phyloP scores from a whole-genome alignment of 768 basidiomycete species.

The Punctularia strigosozonata region DNA sequence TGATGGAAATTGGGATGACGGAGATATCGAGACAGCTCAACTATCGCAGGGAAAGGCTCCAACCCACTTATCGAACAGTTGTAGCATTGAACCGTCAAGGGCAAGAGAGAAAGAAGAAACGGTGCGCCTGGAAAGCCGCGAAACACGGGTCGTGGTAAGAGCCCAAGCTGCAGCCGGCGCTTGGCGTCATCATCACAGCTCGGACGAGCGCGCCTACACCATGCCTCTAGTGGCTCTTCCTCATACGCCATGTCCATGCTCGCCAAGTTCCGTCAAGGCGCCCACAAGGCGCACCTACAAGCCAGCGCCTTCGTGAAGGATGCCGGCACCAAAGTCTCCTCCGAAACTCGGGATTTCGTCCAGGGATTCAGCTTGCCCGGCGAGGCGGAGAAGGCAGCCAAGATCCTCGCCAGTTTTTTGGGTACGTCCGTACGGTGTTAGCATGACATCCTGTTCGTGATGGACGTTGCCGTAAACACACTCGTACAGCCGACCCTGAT shows the following conservation, averaged over 20 bases:
- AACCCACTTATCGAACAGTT: too few species aligned
- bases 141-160: too few species aligned
- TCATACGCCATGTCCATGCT: constrained; percentile 40
- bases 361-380: constrained; percentile 84
- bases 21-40: too few species aligned
- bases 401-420: constrained; percentile 84
- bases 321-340: constrained; percentile 56
- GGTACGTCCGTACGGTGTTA: constrained; percentile 32
- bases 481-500: constrained; percentile 64
- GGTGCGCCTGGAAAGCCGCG: too few species aligned
- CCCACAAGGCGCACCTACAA: constrained; percentile 72
- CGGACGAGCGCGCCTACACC: too few species aligned
- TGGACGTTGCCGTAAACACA: not conserved
- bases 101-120: too few species aligned
- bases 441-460: not conserved
- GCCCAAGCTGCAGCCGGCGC: too few species aligned
- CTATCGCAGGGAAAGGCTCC: too few species aligned
- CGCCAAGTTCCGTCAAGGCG: constrained; percentile 71
- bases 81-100: too few species aligned
- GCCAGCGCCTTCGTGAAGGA: constrained; percentile 66
- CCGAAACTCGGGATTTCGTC: constrained; percentile 65
- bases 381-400: constrained; percentile 90
- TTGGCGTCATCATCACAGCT: too few species aligned
- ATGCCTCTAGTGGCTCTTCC: not conserved
- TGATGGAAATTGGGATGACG: too few species aligned